phyloP scores from a whole-genome alignment of 495 filamentous ascomycete species.

The Penicillium samsonianum region DNA sequence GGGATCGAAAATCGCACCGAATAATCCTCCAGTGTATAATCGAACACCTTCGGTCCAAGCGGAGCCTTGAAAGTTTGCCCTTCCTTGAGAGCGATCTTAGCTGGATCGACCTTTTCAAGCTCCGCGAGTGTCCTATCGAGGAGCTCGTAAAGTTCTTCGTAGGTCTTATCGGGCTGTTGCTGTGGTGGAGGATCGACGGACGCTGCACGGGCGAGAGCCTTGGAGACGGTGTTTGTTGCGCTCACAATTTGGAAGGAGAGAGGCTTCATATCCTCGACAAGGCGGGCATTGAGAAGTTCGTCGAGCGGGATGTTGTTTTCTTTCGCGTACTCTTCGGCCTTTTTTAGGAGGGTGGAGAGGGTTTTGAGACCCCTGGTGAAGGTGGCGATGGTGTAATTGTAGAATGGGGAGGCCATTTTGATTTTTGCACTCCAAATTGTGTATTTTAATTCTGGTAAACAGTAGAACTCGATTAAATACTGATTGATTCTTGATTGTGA shows the following conservation, averaged over 20 bases:
- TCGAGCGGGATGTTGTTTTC: constrained; percentile 18
- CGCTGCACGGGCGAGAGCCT: constrained; percentile 1
- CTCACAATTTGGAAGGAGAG: constrained; percentile 9
- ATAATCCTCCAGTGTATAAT: not conserved
- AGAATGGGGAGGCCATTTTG: constrained; percentile 10
- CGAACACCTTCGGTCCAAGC: not conserved
- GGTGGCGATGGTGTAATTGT: constrained; percentile 20
- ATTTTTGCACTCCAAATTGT: not conserved
- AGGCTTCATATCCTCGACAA: constrained; percentile 15
- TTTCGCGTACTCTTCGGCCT: constrained; percentile 21
- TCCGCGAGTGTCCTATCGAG: not conserved
- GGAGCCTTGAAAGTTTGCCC: not conserved
- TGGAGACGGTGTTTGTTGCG: not conserved
- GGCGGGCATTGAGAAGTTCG: constrained; percentile 13
- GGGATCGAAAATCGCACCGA: constrained; percentile 2
- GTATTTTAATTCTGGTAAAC: no score
- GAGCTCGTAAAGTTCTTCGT: not conserved
- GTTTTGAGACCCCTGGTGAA: constrained; percentile 21
- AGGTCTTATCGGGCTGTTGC: not conserved
- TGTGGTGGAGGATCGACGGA: not conserved
- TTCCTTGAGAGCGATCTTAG: not conserved
- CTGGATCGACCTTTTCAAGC: not conserved
- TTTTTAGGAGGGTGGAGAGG: constrained; percentile 23
- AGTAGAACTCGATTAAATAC: no score
- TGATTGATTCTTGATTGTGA: not conserved